A percentile compares a stretch with the other conserved stretches of the same genome.
Evolutionary conservation across 345 rosid genomes (phyloP).

Genomic region (rapeseed (Brassica napus)): Da-Ae NC_063447.1:58523001-58523500

Average conservation of each 20-base stretch:
- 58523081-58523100: not conserved
- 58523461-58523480: not conserved
- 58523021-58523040: not conserved
- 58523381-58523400: not conserved
- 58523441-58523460: not conserved
- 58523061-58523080: not conserved
- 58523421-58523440: not conserved
- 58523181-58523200: not conserved
- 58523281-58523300: not conserved
- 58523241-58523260: not conserved
- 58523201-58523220: not conserved
- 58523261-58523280: not conserved
- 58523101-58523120: not conserved
- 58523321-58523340: slow-evolving; percentile 27
- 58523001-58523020: too few species aligned
- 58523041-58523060: not conserved
- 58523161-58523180: not conserved
- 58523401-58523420: not conserved
- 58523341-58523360: slow-evolving; percentile 24
- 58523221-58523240: not conserved
- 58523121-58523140: not conserved
- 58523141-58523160: not conserved
- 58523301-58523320: slow-evolving; percentile 23
- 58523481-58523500: not conserved
- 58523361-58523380: not conserved